Percentiles rank a stretch among this genome's conserved stretches.
Evolutionary conservation across 306 rosid species (phyloP).

Genomic region (Cicer pinnatifidum): DNA sequence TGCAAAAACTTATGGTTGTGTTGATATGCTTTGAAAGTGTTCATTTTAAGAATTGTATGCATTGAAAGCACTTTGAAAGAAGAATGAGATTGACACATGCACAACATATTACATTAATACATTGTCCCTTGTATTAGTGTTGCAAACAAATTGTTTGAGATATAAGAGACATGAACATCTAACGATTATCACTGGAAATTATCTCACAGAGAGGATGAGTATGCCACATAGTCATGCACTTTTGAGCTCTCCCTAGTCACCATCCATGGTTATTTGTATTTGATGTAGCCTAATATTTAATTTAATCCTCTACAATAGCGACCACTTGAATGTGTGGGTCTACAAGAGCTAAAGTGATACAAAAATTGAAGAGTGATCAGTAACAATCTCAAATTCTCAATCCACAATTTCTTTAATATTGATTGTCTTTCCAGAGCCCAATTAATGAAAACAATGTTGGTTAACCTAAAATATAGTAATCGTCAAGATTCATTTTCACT

Average conservation of each 20-base stretch:
- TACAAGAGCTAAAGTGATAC: slow-evolving; percentile 35
- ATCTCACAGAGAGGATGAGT: slow-evolving; percentile 31
- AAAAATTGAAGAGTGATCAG: neutral
- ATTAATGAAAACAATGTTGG: no score
- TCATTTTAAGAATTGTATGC: neutral
- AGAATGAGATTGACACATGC: slow-evolving; percentile 40
- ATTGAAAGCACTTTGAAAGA: no score
- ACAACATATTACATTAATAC: slow-evolving; percentile 22
- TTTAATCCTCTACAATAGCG: neutral
- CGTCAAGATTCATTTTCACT: no score
- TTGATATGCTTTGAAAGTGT: neutral
- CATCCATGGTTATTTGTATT: slow-evolving; percentile 30
- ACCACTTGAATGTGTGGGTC: slow-evolving; percentile 41
- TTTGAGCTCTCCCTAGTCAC: slow-evolving; percentile 9
- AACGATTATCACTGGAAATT: neutral
- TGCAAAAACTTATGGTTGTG: slow-evolving; percentile 6
- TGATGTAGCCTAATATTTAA: slow-evolving; percentile 18
- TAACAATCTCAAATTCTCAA: neutral
- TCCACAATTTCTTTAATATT: slow-evolving; percentile 10
- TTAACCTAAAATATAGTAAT: no score
- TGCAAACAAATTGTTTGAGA: neutral
- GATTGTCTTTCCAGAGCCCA: neutral
- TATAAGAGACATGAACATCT: slow-evolving; percentile 18
- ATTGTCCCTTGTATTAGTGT: slow-evolving; percentile 21
- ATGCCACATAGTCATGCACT: slow-evolving; percentile 33